A percentile compares a stretch with the other conserved stretches of the same genome.
phyloP scores from a whole-genome alignment of 352 stramenopile genomes.

The Phytophthora rubi region DNA sequence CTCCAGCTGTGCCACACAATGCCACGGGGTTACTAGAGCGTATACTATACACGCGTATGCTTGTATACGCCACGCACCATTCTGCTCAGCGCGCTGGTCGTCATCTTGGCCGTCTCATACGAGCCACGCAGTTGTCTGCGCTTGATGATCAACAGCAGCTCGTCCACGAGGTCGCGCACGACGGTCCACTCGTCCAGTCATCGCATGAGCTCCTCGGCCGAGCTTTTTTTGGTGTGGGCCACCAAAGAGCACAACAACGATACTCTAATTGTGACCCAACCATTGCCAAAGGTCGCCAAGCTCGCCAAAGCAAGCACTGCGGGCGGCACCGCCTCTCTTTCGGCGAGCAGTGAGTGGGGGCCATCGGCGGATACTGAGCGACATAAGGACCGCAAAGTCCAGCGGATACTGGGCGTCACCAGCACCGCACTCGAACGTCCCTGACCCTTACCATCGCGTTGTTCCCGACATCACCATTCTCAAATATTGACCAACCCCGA shows the following conservation, averaged over 20 bases:
- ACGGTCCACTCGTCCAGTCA: slow-evolving; percentile 82
- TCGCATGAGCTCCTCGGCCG: slow-evolving; percentile 52
- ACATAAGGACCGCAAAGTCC: no score
- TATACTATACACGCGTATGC: slow-evolving; percentile 6
- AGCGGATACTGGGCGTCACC: no score
- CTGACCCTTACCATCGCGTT: no score
- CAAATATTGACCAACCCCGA: no score
- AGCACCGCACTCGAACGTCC: no score
- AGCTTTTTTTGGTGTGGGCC: neutral
- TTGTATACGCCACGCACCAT: slow-evolving; percentile 52
- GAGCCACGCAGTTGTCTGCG: slow-evolving; percentile 77
- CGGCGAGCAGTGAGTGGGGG: no score
- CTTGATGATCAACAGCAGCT: slow-evolving; percentile 83
- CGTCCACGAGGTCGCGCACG: slow-evolving; percentile 73
- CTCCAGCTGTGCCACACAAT: slow-evolving; percentile 53
- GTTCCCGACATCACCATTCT: no score
- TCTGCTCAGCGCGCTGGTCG: slow-evolving; percentile 71
- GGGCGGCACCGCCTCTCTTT: no score
- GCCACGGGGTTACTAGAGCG: neutral
- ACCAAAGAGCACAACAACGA: neutral
- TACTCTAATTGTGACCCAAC: neutral
- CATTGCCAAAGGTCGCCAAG: no score
- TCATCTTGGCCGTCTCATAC: slow-evolving; percentile 84
- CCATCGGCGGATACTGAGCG: no score
- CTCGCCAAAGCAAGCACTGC: no score